Base-by-base conservation (phyloP, 352 stramenopile genomes). In the Pilasporangium apinafurcum region DNA sequence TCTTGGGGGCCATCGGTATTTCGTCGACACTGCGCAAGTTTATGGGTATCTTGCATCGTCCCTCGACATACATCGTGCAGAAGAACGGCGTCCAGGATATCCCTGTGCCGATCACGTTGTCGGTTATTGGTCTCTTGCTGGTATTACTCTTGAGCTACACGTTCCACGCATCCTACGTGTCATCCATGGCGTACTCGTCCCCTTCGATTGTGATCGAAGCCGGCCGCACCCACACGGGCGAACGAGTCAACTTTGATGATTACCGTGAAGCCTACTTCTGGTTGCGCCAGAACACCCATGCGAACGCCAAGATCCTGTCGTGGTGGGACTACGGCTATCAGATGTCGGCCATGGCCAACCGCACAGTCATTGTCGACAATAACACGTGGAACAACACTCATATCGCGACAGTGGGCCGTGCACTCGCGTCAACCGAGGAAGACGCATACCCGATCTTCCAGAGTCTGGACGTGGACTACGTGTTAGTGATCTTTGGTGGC, bases 351-450 rank as follows among this genome's bases (percentile, higher is more conserved):
- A 96, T 97, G 77, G 88, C 76, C 22, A 92, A 92, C 56, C 81
- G 81, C 40, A 92, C 81, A n/a, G 78, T 90, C 12, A 68, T 90
- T 16, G 92, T 97, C 2, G 92, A 98, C 66, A 96, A 96, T 69
- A 98, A 98, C 59, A 98, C 92, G 52, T 98, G 92, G 92, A 98
- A 98, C 73, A 96, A 97, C 65, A 96, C 88, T 31, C 92, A 98
- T 65, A 98, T 98, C 47, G 92, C 91, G 30, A 97, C 89, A 12
- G 86, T 97, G n/a, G 92, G 91, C 2, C 81, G 89, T 24, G 83
- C 80, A 4, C 52, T 97, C 18, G 77, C 83, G 13, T 86, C 76
- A 7, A 69, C 75, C 3, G 87, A 96, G 53, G 79, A 96, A 37
- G 74, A 92, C 16, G 87, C 88, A 8, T 93, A 95, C 47, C 80